phyloP scores from a whole-genome alignment of 768 basidiomycete species.

The Termitomyces sp. region DNA sequence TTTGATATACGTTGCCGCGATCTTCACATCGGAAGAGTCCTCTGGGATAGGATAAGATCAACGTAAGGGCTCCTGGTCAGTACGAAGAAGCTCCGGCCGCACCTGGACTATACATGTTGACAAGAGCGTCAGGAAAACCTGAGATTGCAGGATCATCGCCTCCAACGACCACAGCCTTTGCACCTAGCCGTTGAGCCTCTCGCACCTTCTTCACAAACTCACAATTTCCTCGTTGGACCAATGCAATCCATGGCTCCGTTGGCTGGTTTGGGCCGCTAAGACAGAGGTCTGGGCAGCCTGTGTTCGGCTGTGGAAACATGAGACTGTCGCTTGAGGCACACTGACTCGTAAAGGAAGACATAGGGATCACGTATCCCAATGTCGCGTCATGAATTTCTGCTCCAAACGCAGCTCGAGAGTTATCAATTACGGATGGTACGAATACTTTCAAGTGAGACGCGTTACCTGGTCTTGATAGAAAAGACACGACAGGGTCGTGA shows the following conservation, averaged over 20 bases:
- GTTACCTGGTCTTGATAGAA: constrained; percentile 58
- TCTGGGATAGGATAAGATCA: constrained; percentile 33
- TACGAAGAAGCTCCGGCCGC: constrained; percentile 15
- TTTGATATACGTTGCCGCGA: constrained; percentile 85
- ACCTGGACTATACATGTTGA: constrained; percentile 95
- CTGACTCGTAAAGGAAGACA: constrained; percentile 55
- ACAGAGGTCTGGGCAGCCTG: constrained; percentile 70
- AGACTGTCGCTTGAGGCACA: constrained; percentile 35
- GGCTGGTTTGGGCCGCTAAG: constrained; percentile 49
- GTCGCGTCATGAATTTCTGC: constrained; percentile 63
- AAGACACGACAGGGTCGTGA: constrained; percentile 63
- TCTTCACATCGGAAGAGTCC: constrained; percentile 80
- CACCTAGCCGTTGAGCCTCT: constrained; percentile 69
- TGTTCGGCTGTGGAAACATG: constrained; percentile 30
- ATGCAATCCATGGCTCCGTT: constrained; percentile 81
- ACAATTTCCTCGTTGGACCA: constrained; percentile 86
- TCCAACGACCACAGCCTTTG: constrained; percentile 88
- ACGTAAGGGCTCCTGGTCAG: neutral
- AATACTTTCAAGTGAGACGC: neutral
- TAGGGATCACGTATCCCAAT: constrained; percentile 66
- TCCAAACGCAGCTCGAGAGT: constrained; percentile 60
- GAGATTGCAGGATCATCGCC: constrained; percentile 64
- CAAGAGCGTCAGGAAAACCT: constrained; percentile 68
- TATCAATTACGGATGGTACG: neutral
- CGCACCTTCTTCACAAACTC: constrained; percentile 88